Base-by-base conservation (phyloP, 2,329 filamentous ascomycete genomes). In the Tricladium varicosporioides region DNA sequence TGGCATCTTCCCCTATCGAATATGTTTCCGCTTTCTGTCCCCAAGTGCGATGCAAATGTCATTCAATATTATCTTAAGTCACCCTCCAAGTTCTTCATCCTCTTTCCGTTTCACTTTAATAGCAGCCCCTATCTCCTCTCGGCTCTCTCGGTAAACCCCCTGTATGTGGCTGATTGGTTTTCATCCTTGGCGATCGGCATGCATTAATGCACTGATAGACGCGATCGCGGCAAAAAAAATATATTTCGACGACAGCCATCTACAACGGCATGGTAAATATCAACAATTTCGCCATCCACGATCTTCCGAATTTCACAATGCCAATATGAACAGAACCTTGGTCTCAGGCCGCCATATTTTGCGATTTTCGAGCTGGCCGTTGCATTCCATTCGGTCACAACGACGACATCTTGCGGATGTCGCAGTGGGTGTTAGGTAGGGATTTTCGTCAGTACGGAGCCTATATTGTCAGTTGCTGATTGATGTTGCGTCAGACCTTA, bases 401-500 rank as follows among this genome's bases (percentile, higher is more conserved):
- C 57, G 48, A 27, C 60, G 65, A 50, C 32, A 13, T 42, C 65
- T 68, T 57, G 66, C 66, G 9, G 57, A 62, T 47, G 61, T 65
- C 33, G 40, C 53, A 15, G 51, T 56, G 32, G 57, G 58, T 19
- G 49, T 55, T 32, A 61, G 60, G 65, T 66, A 64, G 27, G 45
- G 32, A 13, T 27, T 45, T 18, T 45, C 19, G 42, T 27, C 22
- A n/a, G 10, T 44, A 32, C 45, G 33, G n/a, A 33, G 4, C 16
- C n/a, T 22, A 11, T n/a, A 40, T 3, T 5, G 32, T 46, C 33
- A 5, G 18, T 43, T n/a, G 19, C 54, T 57, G 42, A 51, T 48
- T n/a, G n/a, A 11, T 19, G n/a, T 44, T 43, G n/a, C 15, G 22
- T 11, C 31, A 70, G 69, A 31, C 63, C 63, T 5, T 95, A 89